These are phyloP conservation scores for Lactarius vividus DNA, from an alignment of 768 basidiomycete species.

Conservation along the genomic window DNA sequence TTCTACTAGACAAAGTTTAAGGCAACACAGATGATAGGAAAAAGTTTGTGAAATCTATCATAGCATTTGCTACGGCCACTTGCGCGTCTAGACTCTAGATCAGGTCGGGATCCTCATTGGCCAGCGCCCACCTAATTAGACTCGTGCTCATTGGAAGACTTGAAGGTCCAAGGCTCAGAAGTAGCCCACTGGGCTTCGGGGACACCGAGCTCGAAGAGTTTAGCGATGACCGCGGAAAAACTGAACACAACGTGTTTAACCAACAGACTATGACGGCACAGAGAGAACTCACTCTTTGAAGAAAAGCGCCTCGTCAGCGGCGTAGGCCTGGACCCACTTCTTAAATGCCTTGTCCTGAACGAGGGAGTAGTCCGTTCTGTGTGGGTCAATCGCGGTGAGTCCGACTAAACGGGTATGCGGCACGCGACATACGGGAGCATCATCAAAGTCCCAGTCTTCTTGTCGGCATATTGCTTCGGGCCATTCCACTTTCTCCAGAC, in stretches of 20 bases:
- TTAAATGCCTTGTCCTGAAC: constrained; percentile 90
- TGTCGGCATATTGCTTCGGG: constrained; percentile 92
- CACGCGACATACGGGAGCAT: constrained; percentile 78
- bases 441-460: constrained; percentile 85
- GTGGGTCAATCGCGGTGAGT: neutral
- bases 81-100: neutral
- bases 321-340: constrained; percentile 84
- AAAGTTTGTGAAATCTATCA: neutral
- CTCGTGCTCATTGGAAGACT: constrained; percentile 44
- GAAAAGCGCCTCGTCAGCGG: constrained; percentile 79
- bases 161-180: constrained; percentile 75
- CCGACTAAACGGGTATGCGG: neutral
- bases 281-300: constrained; percentile 79
- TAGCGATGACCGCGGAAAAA: constrained; percentile 75
- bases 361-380: constrained; percentile 83
- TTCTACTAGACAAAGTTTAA: neutral
- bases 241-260: constrained; percentile 39
- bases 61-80: neutral
- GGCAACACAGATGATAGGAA: neutral
- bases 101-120: neutral
- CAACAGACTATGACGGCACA: constrained; percentile 10
- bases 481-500: constrained; percentile 95
- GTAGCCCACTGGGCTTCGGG: constrained; percentile 73
- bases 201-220: constrained; percentile 92
- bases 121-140: constrained; percentile 4